Evolutionary conservation across 2,329 filamentous ascomycete species (phyloP), one percentile per base, ranked within the genome.

Genomic region (Davidsoniella australis): DNA sequence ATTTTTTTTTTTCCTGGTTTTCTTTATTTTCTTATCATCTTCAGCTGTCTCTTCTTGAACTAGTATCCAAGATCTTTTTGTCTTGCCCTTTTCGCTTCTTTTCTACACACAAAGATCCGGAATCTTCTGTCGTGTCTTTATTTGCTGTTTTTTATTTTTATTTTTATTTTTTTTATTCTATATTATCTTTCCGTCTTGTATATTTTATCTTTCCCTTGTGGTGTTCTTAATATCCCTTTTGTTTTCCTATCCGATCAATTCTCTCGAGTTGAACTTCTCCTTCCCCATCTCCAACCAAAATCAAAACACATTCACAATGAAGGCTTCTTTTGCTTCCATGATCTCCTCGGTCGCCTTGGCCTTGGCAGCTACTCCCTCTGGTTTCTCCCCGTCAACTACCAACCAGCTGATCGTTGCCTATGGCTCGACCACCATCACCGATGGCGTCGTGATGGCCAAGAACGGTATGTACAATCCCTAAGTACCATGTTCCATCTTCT

Each of bases 351-450:
- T 60, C 41, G 58, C 63, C 33, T 49, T 59, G 38, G 58, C 60
- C 18, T 57, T 65, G 24, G 68, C 66, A 8, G 58, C 58, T 7
- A 69, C 68, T 10, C 68, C 68, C 4, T 43, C 57, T 8, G 65
- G 65, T 23, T 70, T 70, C 55, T 54, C 59, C 43, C 68, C 68
- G 1, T 57, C 58, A 14, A 59, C 60, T n/a, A 57, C 61, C 33
- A 61, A 55, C 29, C 57, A 63, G 50, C 61, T 69, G 40, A 56
- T 67, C n/a, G 66, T 70, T 10, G 58, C 61, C 10, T 70, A 61
- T 53, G 60, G 59, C 40, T 60, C 57, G 48, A 56, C 61, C n/a
- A 57, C 61, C 14, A 61, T 65, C 6, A 56, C 60, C 17, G 63
- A 64, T 51, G 68, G 67, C 41, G 61, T 57, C 39, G 63, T 63